phyloP scores from a whole-genome alignment of 768 basidiomycete genomes.

The Boletus sp. region DNA sequence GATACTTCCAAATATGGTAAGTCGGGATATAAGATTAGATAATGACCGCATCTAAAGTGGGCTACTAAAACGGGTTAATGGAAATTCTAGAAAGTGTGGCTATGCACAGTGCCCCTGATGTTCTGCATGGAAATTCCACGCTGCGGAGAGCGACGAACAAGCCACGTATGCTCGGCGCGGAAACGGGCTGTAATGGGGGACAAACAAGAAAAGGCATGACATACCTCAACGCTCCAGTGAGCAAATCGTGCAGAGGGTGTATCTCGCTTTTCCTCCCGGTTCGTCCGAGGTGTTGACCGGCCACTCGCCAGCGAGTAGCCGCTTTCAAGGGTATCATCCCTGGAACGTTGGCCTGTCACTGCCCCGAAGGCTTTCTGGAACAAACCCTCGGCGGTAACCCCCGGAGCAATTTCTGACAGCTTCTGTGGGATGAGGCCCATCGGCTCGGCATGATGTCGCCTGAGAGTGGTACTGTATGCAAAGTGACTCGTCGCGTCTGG shows the following conservation, averaged over 20 bases:
- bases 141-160: background rate
- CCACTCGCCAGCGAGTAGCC: conserved; percentile 37
- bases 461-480: conserved; percentile 77
- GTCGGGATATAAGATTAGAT: background rate
- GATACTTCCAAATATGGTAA: background rate
- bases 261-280: conserved; percentile 36
- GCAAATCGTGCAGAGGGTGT: conserved; percentile 71
- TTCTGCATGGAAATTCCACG: conserved; percentile 5
- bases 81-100: conserved; percentile 14
- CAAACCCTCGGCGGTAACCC: conserved; percentile 46
- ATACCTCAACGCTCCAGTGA: conserved; percentile 61
- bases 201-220: conserved; percentile 19
- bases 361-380: conserved; percentile 45
- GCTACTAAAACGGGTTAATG: background rate
- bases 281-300: conserved; percentile 11
- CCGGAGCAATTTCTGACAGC: conserved; percentile 28
- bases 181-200: background rate
- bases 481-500: conserved; percentile 73
- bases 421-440: conserved; percentile 39
- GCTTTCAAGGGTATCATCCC: conserved; percentile 34
- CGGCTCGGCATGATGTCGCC: conserved; percentile 58
- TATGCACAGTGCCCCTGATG: conserved; percentile 6
- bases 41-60: background rate
- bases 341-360: conserved; percentile 27
- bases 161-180: background rate